phyloP scores from a whole-genome alignment of 2,329 filamentous ascomycete genomes.

The Talaromyces atroroseus region DNA sequence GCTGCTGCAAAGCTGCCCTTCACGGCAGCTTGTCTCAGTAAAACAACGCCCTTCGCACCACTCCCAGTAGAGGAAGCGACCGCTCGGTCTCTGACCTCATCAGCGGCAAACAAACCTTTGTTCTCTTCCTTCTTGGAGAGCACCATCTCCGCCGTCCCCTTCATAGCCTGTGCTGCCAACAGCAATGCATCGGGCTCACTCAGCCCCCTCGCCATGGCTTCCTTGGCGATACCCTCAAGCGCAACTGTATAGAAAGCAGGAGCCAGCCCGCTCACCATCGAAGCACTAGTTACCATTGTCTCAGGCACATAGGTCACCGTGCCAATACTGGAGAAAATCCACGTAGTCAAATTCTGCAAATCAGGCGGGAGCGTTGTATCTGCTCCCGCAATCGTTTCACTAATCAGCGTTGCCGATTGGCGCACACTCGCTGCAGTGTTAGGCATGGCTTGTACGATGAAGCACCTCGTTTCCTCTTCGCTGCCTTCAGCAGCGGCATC shows the following conservation, averaged over 20 bases:
- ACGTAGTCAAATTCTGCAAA: conserved; percentile 9
- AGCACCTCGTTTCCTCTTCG: neutral
- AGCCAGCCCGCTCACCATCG: conserved; percentile 9
- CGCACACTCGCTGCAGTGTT: conserved; percentile 8
- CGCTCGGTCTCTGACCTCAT: conserved; percentile 9
- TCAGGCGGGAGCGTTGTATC: conserved; percentile 7
- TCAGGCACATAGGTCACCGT: conserved; percentile 9
- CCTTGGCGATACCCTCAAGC: conserved; percentile 12
- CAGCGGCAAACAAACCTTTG: conserved; percentile 11
- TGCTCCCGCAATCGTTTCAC: conserved; percentile 7
- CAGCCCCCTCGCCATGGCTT: conserved; percentile 7
- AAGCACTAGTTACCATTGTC: conserved; percentile 8
- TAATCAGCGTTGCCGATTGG: conserved; percentile 12
- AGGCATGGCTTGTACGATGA: conserved; percentile 9
- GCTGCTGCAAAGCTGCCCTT: conserved; percentile 11
- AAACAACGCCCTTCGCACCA: conserved; percentile 4
- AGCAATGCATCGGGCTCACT: conserved; percentile 11
- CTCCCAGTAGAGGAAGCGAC: conserved; percentile 9
- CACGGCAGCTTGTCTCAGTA: conserved; percentile 4
- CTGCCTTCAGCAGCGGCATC: neutral
- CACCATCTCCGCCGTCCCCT: conserved; percentile 10
- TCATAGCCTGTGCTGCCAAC: conserved; percentile 12
- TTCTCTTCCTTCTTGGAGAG: conserved; percentile 10
- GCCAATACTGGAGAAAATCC: conserved; percentile 13
- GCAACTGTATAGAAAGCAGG: conserved; percentile 11